Percentiles rank a stretch among this genome's conserved stretches.
Evolutionary conservation across 2,329 filamentous ascomycete genomes (phyloP).

Genomic region (Sporothrix luriei): DNA sequence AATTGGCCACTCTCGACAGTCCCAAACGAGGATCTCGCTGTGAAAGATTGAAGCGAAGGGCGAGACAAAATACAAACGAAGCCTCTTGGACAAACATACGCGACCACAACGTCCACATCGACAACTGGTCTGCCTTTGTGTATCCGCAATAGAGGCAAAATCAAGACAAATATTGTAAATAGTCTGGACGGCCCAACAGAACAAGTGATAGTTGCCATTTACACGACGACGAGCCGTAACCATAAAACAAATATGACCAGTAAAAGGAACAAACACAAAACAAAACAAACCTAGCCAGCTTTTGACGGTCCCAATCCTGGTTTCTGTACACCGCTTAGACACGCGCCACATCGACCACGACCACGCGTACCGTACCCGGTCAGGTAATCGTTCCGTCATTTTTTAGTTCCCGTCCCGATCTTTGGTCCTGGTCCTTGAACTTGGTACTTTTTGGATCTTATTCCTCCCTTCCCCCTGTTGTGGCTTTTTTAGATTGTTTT

Average conservation of each 20-base stretch:
- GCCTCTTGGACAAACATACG: not conserved
- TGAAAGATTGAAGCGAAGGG: not conserved
- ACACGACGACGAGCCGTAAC: not conserved
- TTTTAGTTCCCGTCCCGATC: not conserved
- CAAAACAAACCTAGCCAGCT: not conserved
- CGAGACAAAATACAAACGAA: not conserved
- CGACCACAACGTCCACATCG: not conserved
- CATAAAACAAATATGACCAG: not conserved
- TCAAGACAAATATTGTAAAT: not conserved
- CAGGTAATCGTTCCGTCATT: not conserved
- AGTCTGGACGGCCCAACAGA: not conserved
- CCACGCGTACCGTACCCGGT: not conserved
- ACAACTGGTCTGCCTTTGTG: not conserved
- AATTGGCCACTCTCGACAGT: not conserved
- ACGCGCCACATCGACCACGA: not conserved
- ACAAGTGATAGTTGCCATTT: not conserved
- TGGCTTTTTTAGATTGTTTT: slow-evolving; percentile 7
- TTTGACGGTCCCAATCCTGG: not conserved
- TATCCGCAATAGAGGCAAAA: not conserved
- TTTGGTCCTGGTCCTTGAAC: not conserved
- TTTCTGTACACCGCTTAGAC: not conserved
- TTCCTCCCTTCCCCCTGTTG: slow-evolving; percentile 17
- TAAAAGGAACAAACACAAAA: not conserved
- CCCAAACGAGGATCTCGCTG: not conserved
- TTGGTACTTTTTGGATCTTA: not conserved